Conservation (phyloP, 306 rosid species). For the Vigna hirtella region DNA sequence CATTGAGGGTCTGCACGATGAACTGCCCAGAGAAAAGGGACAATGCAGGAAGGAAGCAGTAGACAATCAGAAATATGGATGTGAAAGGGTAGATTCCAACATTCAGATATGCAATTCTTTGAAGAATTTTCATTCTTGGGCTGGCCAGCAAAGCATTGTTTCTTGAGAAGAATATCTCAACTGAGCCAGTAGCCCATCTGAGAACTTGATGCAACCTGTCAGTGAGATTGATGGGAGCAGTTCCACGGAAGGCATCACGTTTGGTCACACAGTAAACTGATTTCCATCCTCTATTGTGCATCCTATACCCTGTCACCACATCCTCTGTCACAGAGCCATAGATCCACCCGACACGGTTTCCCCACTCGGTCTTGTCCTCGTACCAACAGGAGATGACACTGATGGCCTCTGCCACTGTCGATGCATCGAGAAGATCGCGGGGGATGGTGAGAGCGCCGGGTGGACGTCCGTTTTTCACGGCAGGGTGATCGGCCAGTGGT, state of each 20-base stretch:
- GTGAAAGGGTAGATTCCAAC: slow-evolving; percentile 95
- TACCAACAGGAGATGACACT: slow-evolving; percentile 97
- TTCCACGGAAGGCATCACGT: slow-evolving; percentile 86
- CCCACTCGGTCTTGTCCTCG: slow-evolving; percentile 96
- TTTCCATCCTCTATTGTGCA: slow-evolving; percentile 93
- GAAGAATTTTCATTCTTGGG: slow-evolving; percentile 83
- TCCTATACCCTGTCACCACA: slow-evolving; percentile 86
- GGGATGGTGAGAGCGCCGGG: slow-evolving; percentile 93
- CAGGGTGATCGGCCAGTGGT: slow-evolving; percentile 93
- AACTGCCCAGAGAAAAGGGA: slow-evolving; percentile 95
- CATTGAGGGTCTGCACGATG: slow-evolving; percentile 84
- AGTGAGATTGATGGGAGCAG: slow-evolving; percentile 86
- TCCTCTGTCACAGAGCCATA: slow-evolving; percentile 90
- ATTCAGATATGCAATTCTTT: slow-evolving; percentile 88
- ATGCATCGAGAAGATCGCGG: slow-evolving; percentile 91
- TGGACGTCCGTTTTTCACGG: slow-evolving; percentile 89
- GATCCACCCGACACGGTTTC: slow-evolving; percentile 93
- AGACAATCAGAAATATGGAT: slow-evolving; percentile 86
- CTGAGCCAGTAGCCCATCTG: slow-evolving; percentile 96
- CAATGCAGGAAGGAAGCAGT: slow-evolving; percentile 94
- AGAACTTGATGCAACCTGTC: slow-evolving; percentile 88
- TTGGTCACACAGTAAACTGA: slow-evolving; percentile 89
- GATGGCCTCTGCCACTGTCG: slow-evolving; percentile 92
- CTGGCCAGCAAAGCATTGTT: slow-evolving; percentile 90
- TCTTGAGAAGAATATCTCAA: slow-evolving; percentile 92